Base-by-base conservation (phyloP, 768 basidiomycete genomes). In the Hypholoma fasciculare region DNA sequence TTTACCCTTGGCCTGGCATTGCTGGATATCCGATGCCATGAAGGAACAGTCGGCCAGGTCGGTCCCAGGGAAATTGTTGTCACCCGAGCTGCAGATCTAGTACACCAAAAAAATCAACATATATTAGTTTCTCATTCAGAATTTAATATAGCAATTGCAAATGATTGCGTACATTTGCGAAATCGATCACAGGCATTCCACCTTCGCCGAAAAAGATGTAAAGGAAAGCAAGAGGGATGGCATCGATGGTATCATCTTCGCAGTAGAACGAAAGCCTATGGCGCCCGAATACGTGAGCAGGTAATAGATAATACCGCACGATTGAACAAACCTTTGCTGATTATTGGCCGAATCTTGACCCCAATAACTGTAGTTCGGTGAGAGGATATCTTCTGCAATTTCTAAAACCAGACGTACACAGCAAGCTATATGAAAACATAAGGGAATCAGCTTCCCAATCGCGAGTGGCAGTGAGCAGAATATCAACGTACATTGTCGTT, bases 1-100 rank as follows among this genome's bases (percentile, higher is more conserved):
- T 62, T 86, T 87, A 14, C 86, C 86, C 43, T 79, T 79, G 9
- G 76, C 71, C 67, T 91, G 89, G 70, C 89, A 91, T 38, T 77
- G 74, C 67, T 84, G 65, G 63, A 91, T 90, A 56, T 84, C 82
- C 2, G 81, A 67, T 4, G 83, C 82, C 52, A 90, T 72, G 70
- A 83, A 84, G 4, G 76, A 72, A 64, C 89, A 90, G 63, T 89
- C 77, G 16, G 82, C 83, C n/a, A 90, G 76, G 55, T 78, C 72
- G 34, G 85, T 86, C 16, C 85, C 86, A 2, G 81, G 57, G 62
- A 88, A 89, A n/a, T 77, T 72, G 3, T 74, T 61, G 48, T 78
- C 72, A 53, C 77, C 72, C 52, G 66, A 63, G 67, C 78, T 85
- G 70, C 88, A 88, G 52, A 77, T 85, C 85, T 89, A 23, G 57